phyloP scores from a whole-genome alignment of 2,329 filamentous ascomycete species.

The Tolypocladium cylindrosporum region DNA sequence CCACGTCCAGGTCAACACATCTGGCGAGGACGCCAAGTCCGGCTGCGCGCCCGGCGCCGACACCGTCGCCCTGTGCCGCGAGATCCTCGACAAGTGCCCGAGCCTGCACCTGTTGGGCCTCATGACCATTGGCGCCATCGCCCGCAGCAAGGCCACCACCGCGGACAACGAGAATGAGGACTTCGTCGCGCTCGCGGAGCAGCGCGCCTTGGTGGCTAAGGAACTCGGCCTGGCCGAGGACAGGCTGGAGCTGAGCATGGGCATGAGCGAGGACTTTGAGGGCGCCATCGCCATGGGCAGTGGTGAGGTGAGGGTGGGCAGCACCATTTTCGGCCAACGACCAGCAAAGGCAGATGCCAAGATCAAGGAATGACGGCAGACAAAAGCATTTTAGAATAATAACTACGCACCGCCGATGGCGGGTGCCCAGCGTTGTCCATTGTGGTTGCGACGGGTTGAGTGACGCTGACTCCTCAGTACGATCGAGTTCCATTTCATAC shows the following conservation, averaged over 20 bases:
- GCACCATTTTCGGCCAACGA: slow-evolving; percentile 83
- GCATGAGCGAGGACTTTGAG: slow-evolving; percentile 96
- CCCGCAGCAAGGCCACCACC: slow-evolving; percentile 64
- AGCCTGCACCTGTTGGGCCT: slow-evolving; percentile 67
- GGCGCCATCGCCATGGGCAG: slow-evolving; percentile 76
- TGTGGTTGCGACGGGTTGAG: background rate
- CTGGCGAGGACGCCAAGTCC: slow-evolving; percentile 75
- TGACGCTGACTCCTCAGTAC: background rate
- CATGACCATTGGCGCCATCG: slow-evolving; percentile 97
- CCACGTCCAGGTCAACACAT: slow-evolving; percentile 94
- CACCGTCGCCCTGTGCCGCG: slow-evolving; percentile 53
- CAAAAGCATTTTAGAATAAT: background rate
- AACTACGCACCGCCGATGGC: background rate
- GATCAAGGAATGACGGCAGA: slow-evolving; percentile 36
- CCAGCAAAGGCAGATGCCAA: slow-evolving; percentile 72
- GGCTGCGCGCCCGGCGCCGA: slow-evolving; percentile 62
- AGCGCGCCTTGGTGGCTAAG: slow-evolving; percentile 58
- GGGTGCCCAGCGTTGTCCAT: background rate
- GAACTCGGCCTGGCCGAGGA: slow-evolving; percentile 37
- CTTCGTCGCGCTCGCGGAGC: slow-evolving; percentile 59
- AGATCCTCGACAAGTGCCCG: slow-evolving; percentile 62
- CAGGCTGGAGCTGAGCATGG: slow-evolving; percentile 85
- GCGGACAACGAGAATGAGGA: slow-evolving; percentile 84
- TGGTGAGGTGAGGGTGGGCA: slow-evolving; percentile 83
- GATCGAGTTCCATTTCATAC: background rate